Conservation (phyloP, 2,329 filamentous ascomycete species). For the Colletotrichum lupini region DNA sequence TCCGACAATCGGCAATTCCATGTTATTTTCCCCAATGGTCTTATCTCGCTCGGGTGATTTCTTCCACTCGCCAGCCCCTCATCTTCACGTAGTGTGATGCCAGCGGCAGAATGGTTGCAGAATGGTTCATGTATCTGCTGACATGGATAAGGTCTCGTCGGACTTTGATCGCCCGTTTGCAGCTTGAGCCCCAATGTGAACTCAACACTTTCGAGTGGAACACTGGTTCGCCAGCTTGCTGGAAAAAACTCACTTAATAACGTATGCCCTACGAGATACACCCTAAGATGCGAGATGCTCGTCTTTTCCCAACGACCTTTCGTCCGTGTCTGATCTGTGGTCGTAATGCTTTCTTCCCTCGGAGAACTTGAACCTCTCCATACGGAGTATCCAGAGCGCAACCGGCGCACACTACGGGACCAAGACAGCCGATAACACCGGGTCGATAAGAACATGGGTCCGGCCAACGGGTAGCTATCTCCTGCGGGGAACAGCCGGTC, state of each 20-base stretch:
- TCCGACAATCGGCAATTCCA: constrained; percentile 28
- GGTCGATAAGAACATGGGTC: neutral
- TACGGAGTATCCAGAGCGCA: neutral
- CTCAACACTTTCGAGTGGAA: too few relatives aligned
- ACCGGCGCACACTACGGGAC: constrained; percentile 4
- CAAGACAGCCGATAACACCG: neutral
- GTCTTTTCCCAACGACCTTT: too few relatives aligned
- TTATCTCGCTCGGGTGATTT: constrained; percentile 24
- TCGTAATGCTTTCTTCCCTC: neutral
- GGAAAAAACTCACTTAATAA: too few relatives aligned
- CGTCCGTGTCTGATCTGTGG: neutral
- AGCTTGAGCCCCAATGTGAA: too few relatives aligned
- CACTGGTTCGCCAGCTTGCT: too few relatives aligned
- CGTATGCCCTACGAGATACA: too few relatives aligned
- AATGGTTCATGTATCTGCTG: neutral
- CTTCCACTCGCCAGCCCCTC: neutral
- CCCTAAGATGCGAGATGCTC: too few relatives aligned
- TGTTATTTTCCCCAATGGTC: neutral
- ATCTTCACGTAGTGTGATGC: neutral
- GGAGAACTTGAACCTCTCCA: neutral
- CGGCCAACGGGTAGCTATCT: constrained; percentile 26
- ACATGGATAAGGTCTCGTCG: neutral
- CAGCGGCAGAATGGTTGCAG: neutral
- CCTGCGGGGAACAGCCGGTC: constrained; percentile 11
- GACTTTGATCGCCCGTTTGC: too few relatives aligned